A percentile compares a stretch with the other conserved stretches of the same genome.
phyloP scores from a whole-genome alignment of 1,284 basidiomycete species.

The Ganoderma lingzhi region DNA sequence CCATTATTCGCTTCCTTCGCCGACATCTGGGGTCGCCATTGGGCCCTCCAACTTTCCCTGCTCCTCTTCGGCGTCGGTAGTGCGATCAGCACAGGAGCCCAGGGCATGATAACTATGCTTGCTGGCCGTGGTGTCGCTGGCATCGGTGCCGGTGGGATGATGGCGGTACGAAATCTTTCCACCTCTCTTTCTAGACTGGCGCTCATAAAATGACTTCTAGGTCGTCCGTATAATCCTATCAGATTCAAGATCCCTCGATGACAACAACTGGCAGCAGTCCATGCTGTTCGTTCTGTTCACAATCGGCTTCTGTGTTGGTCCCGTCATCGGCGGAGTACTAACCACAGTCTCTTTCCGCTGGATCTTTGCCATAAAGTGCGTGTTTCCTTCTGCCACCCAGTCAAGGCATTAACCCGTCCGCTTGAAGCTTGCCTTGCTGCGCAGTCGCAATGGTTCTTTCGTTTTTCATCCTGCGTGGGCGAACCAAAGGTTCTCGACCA shows the following conservation, averaged over 20 bases:
- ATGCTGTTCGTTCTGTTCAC: conserved; percentile 53
- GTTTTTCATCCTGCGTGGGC: conserved; percentile 51
- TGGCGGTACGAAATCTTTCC: conserved; percentile 45
- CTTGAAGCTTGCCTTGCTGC: conserved; percentile 41
- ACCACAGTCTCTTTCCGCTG: conserved; percentile 53
- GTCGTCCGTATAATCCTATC: conserved; percentile 53
- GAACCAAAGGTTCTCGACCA: conserved; percentile 38
- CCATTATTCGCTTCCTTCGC: conserved; percentile 58
- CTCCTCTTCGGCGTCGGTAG: conserved; percentile 56
- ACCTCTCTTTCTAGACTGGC: not conserved
- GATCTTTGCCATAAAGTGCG: conserved; percentile 64
- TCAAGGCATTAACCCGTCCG: conserved; percentile 16
- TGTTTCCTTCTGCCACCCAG: not conserved
- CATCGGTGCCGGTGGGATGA: conserved; percentile 55
- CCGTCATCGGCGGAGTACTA: conserved; percentile 55
- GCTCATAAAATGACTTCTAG: conserved; percentile 34
- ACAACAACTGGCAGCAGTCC: conserved; percentile 53
- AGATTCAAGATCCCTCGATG: conserved; percentile 51
- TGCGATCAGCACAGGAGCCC: conserved; percentile 54
- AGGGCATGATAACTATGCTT: conserved; percentile 51
- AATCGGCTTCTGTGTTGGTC: conserved; percentile 54
- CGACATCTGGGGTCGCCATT: conserved; percentile 57
- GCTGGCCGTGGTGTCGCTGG: conserved; percentile 55
- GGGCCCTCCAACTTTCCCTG: conserved; percentile 52
- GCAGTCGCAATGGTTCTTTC: conserved; percentile 47